Percentiles rank a stretch among this genome's conserved stretches.
Conservation (phyloP, 805 yeast species). For the Starmera quercuum region DNA sequence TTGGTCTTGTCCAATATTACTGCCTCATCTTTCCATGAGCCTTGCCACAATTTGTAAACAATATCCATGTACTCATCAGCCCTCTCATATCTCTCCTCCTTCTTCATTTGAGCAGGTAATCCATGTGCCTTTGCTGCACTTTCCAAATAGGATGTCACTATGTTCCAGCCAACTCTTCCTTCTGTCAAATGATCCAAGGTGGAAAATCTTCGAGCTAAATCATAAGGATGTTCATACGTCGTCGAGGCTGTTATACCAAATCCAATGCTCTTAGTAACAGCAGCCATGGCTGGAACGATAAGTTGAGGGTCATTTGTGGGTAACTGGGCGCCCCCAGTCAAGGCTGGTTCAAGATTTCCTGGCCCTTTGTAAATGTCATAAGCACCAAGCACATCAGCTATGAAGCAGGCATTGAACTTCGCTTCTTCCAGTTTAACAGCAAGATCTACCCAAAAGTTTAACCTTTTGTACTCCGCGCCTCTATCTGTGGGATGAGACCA, state of each 20-base stretch:
- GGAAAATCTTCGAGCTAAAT: constrained; percentile 32
- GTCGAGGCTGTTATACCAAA: constrained; percentile 36
- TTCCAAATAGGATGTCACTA: constrained; percentile 36
- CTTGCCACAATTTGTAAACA: constrained; percentile 29
- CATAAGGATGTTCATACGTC: constrained; percentile 35
- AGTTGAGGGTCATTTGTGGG: constrained; percentile 28
- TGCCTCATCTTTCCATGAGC: constrained; percentile 34
- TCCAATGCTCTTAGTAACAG: constrained; percentile 29
- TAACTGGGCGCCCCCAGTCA: constrained; percentile 19
- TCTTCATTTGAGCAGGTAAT: constrained; percentile 26
- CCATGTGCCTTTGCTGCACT: constrained; percentile 26
- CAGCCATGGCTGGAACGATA: constrained; percentile 28
- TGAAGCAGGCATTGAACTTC: constrained; percentile 9
- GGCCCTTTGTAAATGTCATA: constrained; percentile 33
- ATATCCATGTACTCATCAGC: constrained; percentile 36
- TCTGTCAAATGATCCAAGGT: constrained; percentile 35
- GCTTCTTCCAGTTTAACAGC: background rate
- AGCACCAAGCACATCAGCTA: constrained; percentile 32
- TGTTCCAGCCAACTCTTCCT: constrained; percentile 40
- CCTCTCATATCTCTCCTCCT: constrained; percentile 31
- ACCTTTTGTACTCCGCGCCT: background rate
- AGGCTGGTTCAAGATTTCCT: constrained; percentile 21
- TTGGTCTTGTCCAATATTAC: constrained; percentile 12
- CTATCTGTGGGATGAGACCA: background rate
- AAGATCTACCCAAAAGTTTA: background rate